These are phyloP conservation scores for Scytalidium sp. DNA, from an alignment of 2,329 filamentous ascomycete species.

Conservation along the genomic window DNA sequence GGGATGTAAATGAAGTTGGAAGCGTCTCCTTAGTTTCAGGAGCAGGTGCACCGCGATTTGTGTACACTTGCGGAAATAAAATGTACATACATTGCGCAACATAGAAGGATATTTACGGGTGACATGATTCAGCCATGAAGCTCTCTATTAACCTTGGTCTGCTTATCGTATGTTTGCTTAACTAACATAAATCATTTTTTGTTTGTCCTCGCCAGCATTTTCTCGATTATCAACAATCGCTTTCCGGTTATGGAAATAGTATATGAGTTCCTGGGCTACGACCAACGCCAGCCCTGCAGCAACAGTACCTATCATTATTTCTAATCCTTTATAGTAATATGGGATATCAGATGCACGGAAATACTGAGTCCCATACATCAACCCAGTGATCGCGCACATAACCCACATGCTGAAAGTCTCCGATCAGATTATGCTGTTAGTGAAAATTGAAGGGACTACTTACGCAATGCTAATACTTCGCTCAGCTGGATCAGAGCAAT, in stretches of 20 bases:
- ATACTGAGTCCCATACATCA: constrained; percentile 25
- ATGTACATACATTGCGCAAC: too few species aligned
- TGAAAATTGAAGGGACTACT: constrained; percentile 1
- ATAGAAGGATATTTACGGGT: too few species aligned
- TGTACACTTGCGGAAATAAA: too few species aligned
- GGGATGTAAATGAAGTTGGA: too few species aligned
- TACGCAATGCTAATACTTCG: constrained; percentile 27
- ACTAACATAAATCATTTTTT: not conserved
- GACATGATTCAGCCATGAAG: too few species aligned
- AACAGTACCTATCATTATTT: constrained; percentile 4
- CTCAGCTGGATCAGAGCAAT: constrained; percentile 20
- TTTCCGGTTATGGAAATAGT: constrained; percentile 3
- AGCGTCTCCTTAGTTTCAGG: too few species aligned
- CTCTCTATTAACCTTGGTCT: too few species aligned
- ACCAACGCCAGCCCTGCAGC: constrained; percentile 1
- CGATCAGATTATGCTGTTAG: not conserved
- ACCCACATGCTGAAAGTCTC: constrained; percentile 19
- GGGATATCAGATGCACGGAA: constrained; percentile 19
- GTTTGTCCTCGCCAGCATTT: not conserved
- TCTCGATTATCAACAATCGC: not conserved
- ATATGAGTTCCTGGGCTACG: not conserved
- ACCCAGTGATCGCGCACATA: constrained; percentile 21
- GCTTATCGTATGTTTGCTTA: too few species aligned
- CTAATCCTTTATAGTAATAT: constrained; percentile 8
- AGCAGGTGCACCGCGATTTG: too few species aligned